Conservation (phyloP, 1,284 basidiomycete genomes). For the Malassezia nana region DNA sequence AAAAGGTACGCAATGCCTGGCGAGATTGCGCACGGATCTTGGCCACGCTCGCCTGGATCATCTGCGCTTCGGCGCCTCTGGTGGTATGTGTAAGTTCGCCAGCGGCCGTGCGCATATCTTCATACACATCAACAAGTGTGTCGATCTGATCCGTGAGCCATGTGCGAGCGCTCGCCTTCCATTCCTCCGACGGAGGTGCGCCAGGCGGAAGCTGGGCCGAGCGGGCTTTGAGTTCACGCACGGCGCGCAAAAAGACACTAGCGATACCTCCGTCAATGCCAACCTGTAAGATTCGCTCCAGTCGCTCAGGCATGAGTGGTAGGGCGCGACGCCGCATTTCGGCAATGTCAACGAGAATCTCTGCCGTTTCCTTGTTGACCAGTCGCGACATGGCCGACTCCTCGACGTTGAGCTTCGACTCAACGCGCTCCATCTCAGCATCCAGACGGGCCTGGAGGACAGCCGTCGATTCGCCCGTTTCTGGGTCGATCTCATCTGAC, state of each 20-base stretch:
- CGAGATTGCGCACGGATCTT: constrained; percentile 29
- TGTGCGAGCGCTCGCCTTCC: background rate
- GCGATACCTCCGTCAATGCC: constrained; percentile 2
- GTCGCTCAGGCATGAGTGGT: background rate
- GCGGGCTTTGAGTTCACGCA: background rate
- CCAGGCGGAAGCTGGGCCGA: background rate
- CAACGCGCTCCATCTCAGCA: constrained; percentile 2
- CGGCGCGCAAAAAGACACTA: background rate
- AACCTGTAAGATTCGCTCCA: background rate
- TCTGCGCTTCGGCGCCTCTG: constrained; percentile 22
- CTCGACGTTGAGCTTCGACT: constrained; percentile 13
- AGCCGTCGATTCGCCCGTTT: background rate
- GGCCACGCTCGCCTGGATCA: constrained; percentile 27
- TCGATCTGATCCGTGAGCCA: constrained; percentile 4
- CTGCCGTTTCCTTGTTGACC: background rate
- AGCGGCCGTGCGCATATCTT: constrained; percentile 2
- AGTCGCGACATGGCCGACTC: background rate
- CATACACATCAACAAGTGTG: background rate
- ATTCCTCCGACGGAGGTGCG: background rate
- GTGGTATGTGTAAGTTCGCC: background rate
- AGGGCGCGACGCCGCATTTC: background rate
- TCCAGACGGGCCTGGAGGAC: constrained; percentile 15
- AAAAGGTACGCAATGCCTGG: constrained; percentile 27
- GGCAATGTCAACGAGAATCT: background rate
- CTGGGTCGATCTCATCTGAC: background rate